These are phyloP conservation scores for Prunus kanzakura DNA, from an alignment of 306 rosid species.

Conservation along the genomic window DNA sequence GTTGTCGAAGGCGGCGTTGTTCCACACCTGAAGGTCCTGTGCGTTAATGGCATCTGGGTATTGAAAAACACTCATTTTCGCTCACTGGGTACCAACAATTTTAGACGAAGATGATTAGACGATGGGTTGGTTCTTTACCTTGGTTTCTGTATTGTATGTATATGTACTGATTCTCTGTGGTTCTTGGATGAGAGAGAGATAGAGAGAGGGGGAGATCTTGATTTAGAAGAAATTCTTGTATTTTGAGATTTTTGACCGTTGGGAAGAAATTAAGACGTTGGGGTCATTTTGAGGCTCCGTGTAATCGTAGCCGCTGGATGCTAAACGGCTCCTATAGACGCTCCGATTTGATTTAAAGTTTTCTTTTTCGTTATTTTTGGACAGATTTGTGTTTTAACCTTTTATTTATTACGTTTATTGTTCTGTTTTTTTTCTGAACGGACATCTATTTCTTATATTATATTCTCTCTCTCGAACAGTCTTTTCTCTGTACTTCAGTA, in stretches of 20 bases:
- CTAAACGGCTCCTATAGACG: slow-evolving; percentile 50
- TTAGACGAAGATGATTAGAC: not conserved
- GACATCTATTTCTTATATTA: too few species aligned
- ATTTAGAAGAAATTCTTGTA: slow-evolving; percentile 9
- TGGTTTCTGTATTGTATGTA: slow-evolving; percentile 1
- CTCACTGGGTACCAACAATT: slow-evolving; percentile 4
- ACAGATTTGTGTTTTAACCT: not conserved
- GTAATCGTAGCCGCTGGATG: slow-evolving; percentile 41
- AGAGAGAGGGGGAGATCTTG: not conserved
- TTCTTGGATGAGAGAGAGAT: not conserved
- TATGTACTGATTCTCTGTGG: not conserved
- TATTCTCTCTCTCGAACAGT: too few species aligned
- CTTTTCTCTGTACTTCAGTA: too few species aligned
- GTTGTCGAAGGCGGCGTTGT: slow-evolving; percentile 60
- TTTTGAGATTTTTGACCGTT: slow-evolving; percentile 65
- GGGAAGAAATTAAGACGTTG: slow-evolving; percentile 36
- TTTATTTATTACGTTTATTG: not conserved
- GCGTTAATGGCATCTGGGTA: slow-evolving; percentile 42
- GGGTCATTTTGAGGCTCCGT: slow-evolving; percentile 10
- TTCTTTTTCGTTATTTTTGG: not conserved
- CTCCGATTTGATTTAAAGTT: slow-evolving; percentile 50
- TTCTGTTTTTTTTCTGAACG: not conserved
- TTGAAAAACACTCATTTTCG: slow-evolving; percentile 41
- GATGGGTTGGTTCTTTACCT: not conserved
- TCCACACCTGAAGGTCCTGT: slow-evolving; percentile 60